Evolutionary conservation across 805 yeast species (phyloP).

Genomic region (Lachancea waltii): DNA sequence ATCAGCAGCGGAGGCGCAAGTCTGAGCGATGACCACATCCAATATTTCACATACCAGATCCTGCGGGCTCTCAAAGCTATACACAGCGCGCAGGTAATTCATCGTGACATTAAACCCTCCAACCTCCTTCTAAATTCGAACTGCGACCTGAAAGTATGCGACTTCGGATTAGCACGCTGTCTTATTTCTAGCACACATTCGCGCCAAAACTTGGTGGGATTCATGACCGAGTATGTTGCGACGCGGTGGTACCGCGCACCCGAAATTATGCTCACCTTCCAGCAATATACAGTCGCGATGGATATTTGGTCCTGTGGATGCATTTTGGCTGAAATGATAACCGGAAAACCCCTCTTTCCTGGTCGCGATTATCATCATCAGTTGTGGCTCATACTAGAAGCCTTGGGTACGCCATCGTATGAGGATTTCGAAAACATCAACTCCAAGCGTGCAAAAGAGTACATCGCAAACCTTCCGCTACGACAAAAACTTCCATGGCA

Average conservation of each 20-base stretch:
- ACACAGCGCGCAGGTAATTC: conserved; percentile 68
- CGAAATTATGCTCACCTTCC: conserved; percentile 69
- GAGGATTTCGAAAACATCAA: conserved; percentile 71
- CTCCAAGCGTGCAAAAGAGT: conserved; percentile 69
- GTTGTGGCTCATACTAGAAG: conserved; percentile 55
- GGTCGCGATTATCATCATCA: conserved; percentile 72
- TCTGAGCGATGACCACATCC: conserved; percentile 60
- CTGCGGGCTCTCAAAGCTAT: conserved; percentile 63
- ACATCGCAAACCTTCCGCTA: conserved; percentile 60
- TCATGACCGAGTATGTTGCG: conserved; percentile 75
- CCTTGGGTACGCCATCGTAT: conserved; percentile 65
- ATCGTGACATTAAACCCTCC: conserved; percentile 72
- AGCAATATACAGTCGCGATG: conserved; percentile 68
- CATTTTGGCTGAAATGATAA: conserved; percentile 62
- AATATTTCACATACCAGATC: conserved; percentile 64
- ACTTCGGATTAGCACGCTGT: conserved; percentile 67
- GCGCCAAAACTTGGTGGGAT: conserved; percentile 42
- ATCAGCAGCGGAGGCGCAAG: conserved; percentile 33
- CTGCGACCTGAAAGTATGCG: conserved; percentile 73
- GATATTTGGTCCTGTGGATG: conserved; percentile 82
- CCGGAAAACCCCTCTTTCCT: conserved; percentile 60
- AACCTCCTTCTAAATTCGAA: conserved; percentile 60
- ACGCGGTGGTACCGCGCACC: conserved; percentile 85
- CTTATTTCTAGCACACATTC: conserved; percentile 37
- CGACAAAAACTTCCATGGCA: conserved; percentile 47